Evolutionary conservation across 192 early-diverging fungal species (phyloP).

Genomic region (Coemansia sp.): DNA sequence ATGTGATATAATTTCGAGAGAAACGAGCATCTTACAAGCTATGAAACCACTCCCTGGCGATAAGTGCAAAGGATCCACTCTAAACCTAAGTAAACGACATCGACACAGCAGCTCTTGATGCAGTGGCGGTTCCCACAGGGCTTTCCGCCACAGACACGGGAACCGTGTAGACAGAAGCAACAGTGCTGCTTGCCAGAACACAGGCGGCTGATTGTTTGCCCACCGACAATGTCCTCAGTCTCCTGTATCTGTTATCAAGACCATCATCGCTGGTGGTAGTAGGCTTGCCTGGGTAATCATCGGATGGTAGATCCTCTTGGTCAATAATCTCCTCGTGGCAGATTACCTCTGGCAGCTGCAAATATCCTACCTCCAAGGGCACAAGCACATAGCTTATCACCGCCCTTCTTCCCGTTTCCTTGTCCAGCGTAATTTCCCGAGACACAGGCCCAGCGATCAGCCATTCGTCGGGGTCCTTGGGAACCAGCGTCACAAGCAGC

Average conservation of each 20-base stretch:
- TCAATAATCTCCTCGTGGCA: slow-evolving; percentile 20
- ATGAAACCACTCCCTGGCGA: too few relatives aligned
- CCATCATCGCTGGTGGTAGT: not conserved
- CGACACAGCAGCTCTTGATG: not conserved
- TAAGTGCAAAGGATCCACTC: not conserved
- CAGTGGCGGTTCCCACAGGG: slow-evolving; percentile 1
- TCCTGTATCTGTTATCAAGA: not conserved
- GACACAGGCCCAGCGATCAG: slow-evolving; percentile 32
- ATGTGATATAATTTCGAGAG: not conserved
- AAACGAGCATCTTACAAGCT: too few relatives aligned
- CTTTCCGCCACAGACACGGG: slow-evolving; percentile 25
- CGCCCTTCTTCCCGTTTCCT: not conserved
- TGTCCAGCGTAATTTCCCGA: slow-evolving; percentile 9
- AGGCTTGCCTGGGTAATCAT: not conserved
- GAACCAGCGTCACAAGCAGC: slow-evolving; percentile 24
- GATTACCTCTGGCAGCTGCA: slow-evolving; percentile 40
- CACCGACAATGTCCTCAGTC: not conserved
- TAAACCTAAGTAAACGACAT: not conserved
- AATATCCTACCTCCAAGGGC: slow-evolving; percentile 33
- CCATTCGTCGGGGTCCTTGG: slow-evolving; percentile 19
- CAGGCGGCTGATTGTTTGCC: slow-evolving; percentile 8
- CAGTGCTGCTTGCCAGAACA: slow-evolving; percentile 17
- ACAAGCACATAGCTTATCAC: slow-evolving; percentile 26
- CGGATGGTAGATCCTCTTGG: not conserved
- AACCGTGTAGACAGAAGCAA: slow-evolving; percentile 34